These are phyloP conservation scores for Dicorynia guianensis DNA, from an alignment of 306 rosid genomes.

Conservation along the genomic window DNA sequence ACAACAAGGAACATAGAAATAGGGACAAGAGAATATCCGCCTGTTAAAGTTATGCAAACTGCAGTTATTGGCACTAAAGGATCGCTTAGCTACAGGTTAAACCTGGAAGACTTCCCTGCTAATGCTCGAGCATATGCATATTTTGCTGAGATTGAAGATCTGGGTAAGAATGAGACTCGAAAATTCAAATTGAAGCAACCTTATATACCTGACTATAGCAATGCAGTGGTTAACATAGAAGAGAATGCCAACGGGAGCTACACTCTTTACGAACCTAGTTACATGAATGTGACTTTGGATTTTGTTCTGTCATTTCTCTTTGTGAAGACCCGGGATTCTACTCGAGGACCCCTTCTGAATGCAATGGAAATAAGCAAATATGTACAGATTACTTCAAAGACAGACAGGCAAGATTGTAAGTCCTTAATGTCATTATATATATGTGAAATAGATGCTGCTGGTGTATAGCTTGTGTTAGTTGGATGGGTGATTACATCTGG, in stretches of 20 bases:
- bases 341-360: constrained; percentile 82
- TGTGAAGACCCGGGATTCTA: constrained; percentile 76
- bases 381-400: constrained; percentile 61
- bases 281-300: constrained; percentile 85
- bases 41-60: constrained; percentile 87
- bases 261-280: constrained; percentile 96
- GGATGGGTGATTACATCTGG: constrained; percentile 57
- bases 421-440: constrained; percentile 35
- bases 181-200: constrained; percentile 73
- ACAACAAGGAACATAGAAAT: constrained; percentile 63
- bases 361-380: constrained; percentile 93
- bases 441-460: constrained; percentile 32
- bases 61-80: constrained; percentile 84
- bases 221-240: constrained; percentile 89
- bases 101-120: constrained; percentile 76
- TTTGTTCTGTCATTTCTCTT: constrained; percentile 88
- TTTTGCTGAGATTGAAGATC: constrained; percentile 73
- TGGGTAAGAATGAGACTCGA: constrained; percentile 60
- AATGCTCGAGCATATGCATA: constrained; percentile 79
- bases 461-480: constrained; percentile 8
- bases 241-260: constrained; percentile 94
- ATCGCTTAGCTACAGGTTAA: constrained; percentile 71
- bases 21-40: constrained; percentile 79
- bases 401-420: constrained; percentile 77
- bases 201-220: constrained; percentile 57